Evolutionary conservation across 805 yeast species (phyloP), one percentile per base, ranked within the genome.

Genomic region (Yamadazyma endophytica): DNA sequence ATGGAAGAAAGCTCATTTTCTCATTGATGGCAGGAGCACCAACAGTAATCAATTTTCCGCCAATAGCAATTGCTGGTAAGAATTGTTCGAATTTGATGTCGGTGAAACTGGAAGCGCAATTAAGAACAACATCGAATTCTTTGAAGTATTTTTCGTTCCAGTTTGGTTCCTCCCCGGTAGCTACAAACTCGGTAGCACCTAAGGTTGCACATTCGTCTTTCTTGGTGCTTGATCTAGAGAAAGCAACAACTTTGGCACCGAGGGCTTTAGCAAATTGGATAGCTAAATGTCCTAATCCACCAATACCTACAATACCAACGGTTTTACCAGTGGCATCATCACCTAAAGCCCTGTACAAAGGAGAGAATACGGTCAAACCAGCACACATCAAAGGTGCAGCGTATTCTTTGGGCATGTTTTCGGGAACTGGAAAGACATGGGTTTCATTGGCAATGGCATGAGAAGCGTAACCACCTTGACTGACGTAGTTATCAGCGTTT

Each of bases 251-350:
- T 35, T 73, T 77, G n/a, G 81, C 79, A 24, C 83, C 84, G 37
- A 78, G 47, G 5, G 83, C 83, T 39, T 62, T 61, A 18, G 82
- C 79, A 40, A 71, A 73, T 52, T 72, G 68, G 32, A 79, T 53
- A 9, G 73, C 79, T 62, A 77, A 64, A 58, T 77, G 81, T 28
- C 85, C 85, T 32, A 79, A 64, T 18, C 85, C 85, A 33, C 86
- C 85, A 32, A 79, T 66, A 33, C 84, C 84, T 32, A 73, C 68
- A 32, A 79, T 56, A 24, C 80, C 85, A 31, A 79, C 80, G 22
- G 63, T 60, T 21, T 67, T 62, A 5, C 50, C 52, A 7, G 24
- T 41, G 22, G 42, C 48, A 26, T 48, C 41, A 21, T 42, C 31
- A 18, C 52, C 53, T 13, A 49, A 66, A 11, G 14, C 30, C 68